Percentiles rank a stretch among this genome's conserved stretches.
Conservation (phyloP, 805 yeast genomes). For the Isabelozyma heimii region DNA sequence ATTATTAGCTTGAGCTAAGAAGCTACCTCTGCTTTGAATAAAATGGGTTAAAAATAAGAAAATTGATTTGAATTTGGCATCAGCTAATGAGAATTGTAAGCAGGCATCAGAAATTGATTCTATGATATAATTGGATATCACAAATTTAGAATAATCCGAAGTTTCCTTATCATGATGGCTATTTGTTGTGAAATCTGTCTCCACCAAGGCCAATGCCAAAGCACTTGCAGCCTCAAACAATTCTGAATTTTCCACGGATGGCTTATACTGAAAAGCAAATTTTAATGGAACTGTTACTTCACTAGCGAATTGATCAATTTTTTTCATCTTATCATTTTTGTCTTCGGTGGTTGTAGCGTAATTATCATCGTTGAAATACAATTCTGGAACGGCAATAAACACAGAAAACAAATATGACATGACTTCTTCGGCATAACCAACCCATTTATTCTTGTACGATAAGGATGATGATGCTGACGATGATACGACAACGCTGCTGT, state of each 20-base stretch:
- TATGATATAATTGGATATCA: constrained; percentile 28
- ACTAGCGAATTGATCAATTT: constrained; percentile 15
- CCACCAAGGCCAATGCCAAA: constrained; percentile 29
- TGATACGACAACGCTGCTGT: background rate
- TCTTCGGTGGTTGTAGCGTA: constrained; percentile 16
- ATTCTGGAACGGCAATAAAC: constrained; percentile 30
- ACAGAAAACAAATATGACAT: constrained; percentile 30
- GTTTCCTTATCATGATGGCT: constrained; percentile 1
- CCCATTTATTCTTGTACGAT: background rate
- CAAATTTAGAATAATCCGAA: constrained; percentile 21
- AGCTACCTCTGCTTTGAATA: constrained; percentile 22
- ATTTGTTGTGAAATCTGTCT: constrained; percentile 10
- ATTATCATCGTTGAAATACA: constrained; percentile 27
- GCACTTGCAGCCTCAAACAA: constrained; percentile 34
- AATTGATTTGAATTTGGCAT: constrained; percentile 33
- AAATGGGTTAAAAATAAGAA: constrained; percentile 35
- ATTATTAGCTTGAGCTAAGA: constrained; percentile 8
- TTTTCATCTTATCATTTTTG: constrained; percentile 10
- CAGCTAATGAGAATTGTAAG: constrained; percentile 28
- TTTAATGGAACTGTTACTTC: constrained; percentile 25
- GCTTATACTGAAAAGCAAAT: constrained; percentile 18
- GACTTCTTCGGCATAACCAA: constrained; percentile 22
- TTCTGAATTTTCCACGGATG: constrained; percentile 10
- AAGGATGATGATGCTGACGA: background rate
- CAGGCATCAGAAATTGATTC: constrained; percentile 35